Conservation (phyloP, 257 asterid species). For the Craterostigma plantagineum region DNA sequence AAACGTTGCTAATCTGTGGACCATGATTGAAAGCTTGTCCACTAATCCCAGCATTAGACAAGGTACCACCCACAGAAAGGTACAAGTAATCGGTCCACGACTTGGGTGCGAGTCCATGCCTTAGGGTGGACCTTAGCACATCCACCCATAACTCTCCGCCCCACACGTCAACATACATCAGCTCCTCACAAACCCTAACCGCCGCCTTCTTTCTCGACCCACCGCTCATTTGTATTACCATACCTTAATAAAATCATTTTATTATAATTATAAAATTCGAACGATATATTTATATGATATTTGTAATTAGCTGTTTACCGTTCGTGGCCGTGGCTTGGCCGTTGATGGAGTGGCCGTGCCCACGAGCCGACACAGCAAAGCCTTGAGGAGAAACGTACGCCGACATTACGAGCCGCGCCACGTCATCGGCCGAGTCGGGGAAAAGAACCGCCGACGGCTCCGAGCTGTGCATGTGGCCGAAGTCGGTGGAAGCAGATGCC, state of each 20-base stretch:
- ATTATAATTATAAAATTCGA: too few relatives aligned
- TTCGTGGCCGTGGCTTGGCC: slow-evolving; percentile 47
- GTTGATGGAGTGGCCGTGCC: slow-evolving; percentile 73
- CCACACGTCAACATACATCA: slow-evolving; percentile 60
- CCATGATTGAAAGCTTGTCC: slow-evolving; percentile 83
- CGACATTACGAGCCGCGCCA: slow-evolving; percentile 30
- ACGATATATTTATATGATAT: too few relatives aligned
- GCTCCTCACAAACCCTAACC: slow-evolving; percentile 22
- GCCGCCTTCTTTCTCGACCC: neutral
- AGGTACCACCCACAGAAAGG: slow-evolving; percentile 74
- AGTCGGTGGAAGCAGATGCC: slow-evolving; percentile 30
- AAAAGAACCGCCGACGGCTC: slow-evolving; percentile 49
- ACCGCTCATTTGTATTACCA: slow-evolving; percentile 22
- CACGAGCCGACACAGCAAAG: slow-evolving; percentile 51
- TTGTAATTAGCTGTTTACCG: slow-evolving; percentile 13
- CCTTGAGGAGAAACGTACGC: slow-evolving; percentile 45
- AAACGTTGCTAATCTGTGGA: slow-evolving; percentile 66
- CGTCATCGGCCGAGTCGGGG: slow-evolving; percentile 42
- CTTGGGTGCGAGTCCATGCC: slow-evolving; percentile 60
- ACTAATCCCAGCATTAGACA: slow-evolving; percentile 71
- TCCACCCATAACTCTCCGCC: slow-evolving; percentile 79
- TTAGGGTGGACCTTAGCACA: slow-evolving; percentile 38
- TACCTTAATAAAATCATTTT: slow-evolving; percentile 15
- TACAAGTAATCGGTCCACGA: slow-evolving; percentile 90
- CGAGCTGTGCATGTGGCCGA: slow-evolving; percentile 24